Conservation (phyloP, 2,329 filamentous ascomycete species). For the Beauveria pseudobassiana region DNA sequence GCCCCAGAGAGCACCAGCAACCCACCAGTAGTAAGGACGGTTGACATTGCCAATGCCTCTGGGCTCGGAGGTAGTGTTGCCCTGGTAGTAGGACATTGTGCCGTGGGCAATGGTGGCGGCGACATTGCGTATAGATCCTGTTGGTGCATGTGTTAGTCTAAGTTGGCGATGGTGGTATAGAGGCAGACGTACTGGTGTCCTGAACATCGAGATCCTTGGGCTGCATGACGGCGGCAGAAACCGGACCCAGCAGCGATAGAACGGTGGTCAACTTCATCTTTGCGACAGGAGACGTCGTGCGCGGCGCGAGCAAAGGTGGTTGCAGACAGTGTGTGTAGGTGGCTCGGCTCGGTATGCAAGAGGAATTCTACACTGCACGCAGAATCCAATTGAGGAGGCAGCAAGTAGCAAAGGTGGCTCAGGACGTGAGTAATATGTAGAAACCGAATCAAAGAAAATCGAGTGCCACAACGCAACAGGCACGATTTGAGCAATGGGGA, state of each 20-base stretch:
- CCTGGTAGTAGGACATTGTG: slow-evolving; percentile 57
- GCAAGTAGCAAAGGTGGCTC: background rate
- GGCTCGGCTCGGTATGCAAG: background rate
- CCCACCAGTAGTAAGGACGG: slow-evolving; percentile 63
- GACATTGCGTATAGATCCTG: slow-evolving; percentile 55
- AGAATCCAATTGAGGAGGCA: background rate
- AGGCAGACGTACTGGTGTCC: slow-evolving; percentile 24
- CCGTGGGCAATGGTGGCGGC: slow-evolving; percentile 53
- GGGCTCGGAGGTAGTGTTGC: slow-evolving; percentile 34
- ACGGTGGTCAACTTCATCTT: slow-evolving; percentile 18
- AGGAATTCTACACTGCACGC: background rate
- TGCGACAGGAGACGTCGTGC: background rate
- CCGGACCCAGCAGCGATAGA: slow-evolving; percentile 12
- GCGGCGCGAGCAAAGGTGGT: background rate
- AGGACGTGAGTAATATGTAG: background rate
- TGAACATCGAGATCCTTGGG: slow-evolving; percentile 34
- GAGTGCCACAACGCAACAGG: background rate
- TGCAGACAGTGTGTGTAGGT: background rate
- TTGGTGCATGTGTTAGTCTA: slow-evolving; percentile 13
- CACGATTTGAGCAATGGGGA: background rate
- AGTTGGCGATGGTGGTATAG: background rate
- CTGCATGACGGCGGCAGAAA: slow-evolving; percentile 20
- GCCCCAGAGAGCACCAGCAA: slow-evolving; percentile 58
- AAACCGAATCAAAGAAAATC: background rate
- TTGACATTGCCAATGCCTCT: slow-evolving; percentile 55